A percentile compares a stretch with the other conserved stretches of the same genome.
Evolutionary conservation across 1,139 yeast species (phyloP).

Genomic region (Blastobotrys indianensis): DNA sequence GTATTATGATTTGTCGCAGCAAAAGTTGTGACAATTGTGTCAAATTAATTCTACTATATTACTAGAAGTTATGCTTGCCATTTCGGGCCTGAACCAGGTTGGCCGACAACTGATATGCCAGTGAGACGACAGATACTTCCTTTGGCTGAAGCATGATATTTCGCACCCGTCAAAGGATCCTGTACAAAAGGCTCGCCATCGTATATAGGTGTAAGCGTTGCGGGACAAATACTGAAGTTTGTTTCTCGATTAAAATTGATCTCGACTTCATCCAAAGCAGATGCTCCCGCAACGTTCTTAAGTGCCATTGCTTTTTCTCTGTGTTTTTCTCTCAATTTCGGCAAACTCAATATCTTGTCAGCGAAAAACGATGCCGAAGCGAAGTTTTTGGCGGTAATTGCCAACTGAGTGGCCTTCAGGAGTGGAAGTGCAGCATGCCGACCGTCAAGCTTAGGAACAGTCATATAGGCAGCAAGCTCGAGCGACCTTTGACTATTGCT

Average conservation of each 20-base stretch:
- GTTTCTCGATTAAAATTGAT: slow-evolving; percentile 91
- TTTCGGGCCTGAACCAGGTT: slow-evolving; percentile 92
- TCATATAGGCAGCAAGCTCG: slow-evolving; percentile 94
- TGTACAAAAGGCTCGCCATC: slow-evolving; percentile 59
- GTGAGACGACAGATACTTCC: slow-evolving; percentile 79
- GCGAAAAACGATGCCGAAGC: slow-evolving; percentile 91
- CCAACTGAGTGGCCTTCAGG: slow-evolving; percentile 92
- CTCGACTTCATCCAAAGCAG: slow-evolving; percentile 80
- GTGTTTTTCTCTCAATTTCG: slow-evolving; percentile 35
- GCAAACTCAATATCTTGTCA: slow-evolving; percentile 51
- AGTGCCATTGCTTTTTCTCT: slow-evolving; percentile 81
- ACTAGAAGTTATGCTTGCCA: slow-evolving; percentile 11
- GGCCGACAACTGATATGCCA: slow-evolving; percentile 72
- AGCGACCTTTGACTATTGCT: slow-evolving; percentile 79
- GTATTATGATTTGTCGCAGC: not conserved
- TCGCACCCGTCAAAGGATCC: slow-evolving; percentile 91
- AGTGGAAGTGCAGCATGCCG: slow-evolving; percentile 83
- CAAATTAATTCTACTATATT: not conserved
- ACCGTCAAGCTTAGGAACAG: slow-evolving; percentile 73
- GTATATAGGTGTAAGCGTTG: slow-evolving; percentile 84
- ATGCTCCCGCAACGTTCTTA: slow-evolving; percentile 69
- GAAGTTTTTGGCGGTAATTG: slow-evolving; percentile 81
- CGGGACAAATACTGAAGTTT: slow-evolving; percentile 84
- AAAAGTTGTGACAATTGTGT: not conserved
- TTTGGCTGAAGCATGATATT: slow-evolving; percentile 68